Evolutionary conservation across 768 basidiomycete species (phyloP), one percentile per base, ranked within the genome.

Genomic region (Cytidiella melzeri): DNA sequence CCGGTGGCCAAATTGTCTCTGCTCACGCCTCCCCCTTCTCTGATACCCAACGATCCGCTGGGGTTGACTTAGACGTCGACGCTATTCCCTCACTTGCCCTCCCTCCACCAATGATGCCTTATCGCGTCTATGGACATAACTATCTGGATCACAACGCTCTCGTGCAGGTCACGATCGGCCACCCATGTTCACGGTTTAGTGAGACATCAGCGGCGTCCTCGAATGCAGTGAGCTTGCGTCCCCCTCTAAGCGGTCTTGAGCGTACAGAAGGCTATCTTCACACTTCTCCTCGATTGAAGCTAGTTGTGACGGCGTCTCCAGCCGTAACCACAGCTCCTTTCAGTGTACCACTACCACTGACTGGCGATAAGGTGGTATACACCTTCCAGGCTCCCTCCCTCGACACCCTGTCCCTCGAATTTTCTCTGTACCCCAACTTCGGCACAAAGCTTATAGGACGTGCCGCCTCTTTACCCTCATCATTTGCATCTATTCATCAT

Each of bases 41-140:
- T 13, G 48, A 57, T 39, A 59, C 60, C 3, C 57, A 55, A 37
- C 47, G 45, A 18, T 61, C 59, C 42, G 57, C 62, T 6, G 57
- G 59, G 10, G 63, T 69, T 7, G 80, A 91, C 61, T 70, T 76
- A 28, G 90, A 97, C 53, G 83, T 89, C 28, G 96, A 99, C 62
- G 73, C 85, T 53, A 99, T 99, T 54, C 96, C 96, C 13, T 86
- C 87, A 1, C 73, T 99, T n/a, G 91, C 88, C 18, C 76, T 99
- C 15, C 96, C 96, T 2, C 96, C 96, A 1, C 96, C 96, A 2
- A 97, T 97, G 63, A 95, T 99, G 80, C 93, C 96, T 24, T 92
- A 97, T 63, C 83, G 92, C 46, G 88, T 95, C 26, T 99, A 99
- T 64, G 95, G 95, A 5, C 95, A 99, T 70, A 95, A 91, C 61